These are phyloP conservation scores for Hevea brasiliensis DNA, from an alignment of 345 rosid species.

Conservation along the genomic window DNA sequence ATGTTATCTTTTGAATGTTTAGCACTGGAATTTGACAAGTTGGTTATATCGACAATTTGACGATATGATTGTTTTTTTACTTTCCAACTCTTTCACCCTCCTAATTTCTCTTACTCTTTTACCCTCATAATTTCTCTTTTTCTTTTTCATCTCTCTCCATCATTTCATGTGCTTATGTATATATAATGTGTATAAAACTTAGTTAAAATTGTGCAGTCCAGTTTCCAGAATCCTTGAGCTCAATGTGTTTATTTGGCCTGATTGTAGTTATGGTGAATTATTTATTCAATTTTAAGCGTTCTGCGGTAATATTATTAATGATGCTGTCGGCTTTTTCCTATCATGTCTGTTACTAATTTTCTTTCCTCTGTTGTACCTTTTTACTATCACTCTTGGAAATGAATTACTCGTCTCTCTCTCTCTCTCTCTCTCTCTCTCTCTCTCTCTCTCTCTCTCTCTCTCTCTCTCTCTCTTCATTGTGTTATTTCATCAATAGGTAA, in stretches of 20 bases:
- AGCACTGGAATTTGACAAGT: neutral
- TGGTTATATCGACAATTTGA: neutral
- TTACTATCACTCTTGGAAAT: no score
- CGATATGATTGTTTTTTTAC: neutral
- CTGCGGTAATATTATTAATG: neutral
- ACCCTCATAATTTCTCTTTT: no score
- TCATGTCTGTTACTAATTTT: neutral
- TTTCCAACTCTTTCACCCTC: neutral
- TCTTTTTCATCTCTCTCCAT: no score
- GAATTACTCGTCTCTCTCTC: no score
- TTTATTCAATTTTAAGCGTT: neutral
- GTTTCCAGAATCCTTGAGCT: no score
- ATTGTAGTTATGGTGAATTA: neutral
- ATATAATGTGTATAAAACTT: neutral
- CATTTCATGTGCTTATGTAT: neutral
- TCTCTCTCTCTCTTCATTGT: no score
- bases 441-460: no score
- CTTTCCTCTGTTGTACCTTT: neutral
- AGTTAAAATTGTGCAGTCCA: neutral
- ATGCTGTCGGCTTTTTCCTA: neutral
- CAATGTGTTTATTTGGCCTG: neutral
- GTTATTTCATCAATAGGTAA: no score
- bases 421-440: no score
- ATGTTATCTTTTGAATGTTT: conserved; percentile 2
- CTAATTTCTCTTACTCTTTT: no score